Conservation (phyloP, 495 filamentous ascomycete genomes). For the Podospora australis region DNA sequence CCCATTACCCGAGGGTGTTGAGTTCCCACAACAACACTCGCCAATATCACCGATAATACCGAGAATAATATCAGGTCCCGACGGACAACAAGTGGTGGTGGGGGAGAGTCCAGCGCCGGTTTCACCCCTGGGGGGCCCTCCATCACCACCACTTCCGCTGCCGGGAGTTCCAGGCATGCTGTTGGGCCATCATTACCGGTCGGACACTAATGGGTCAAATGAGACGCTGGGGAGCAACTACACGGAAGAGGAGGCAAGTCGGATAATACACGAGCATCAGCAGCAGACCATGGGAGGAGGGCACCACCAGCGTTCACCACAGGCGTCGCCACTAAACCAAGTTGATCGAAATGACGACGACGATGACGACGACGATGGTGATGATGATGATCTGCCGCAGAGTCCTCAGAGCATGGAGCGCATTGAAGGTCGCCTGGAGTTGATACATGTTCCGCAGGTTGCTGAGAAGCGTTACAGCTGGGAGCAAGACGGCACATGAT, state of each 20-base stretch:
- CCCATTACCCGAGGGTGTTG: slow-evolving; percentile 43
- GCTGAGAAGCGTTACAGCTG: slow-evolving; percentile 47
- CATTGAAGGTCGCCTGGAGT: slow-evolving; percentile 33
- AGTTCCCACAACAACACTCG: slow-evolving; percentile 24
- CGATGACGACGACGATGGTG: not conserved
- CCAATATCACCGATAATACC: not conserved
- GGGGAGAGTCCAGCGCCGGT: slow-evolving; percentile 1
- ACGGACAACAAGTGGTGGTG: too few relatives aligned
- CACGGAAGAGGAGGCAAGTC: slow-evolving; percentile 25
- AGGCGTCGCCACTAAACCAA: not conserved
- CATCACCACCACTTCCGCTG: slow-evolving; percentile 7
- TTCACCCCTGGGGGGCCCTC: slow-evolving; percentile 14
- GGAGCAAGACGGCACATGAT: slow-evolving; percentile 28
- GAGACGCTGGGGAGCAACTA: slow-evolving; percentile 47
- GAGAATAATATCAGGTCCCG: too few relatives aligned
- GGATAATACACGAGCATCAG: slow-evolving; percentile 3
- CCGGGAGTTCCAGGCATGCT: not conserved
- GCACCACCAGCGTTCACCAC: not conserved
- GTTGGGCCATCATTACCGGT: slow-evolving; percentile 16
- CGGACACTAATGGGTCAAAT: slow-evolving; percentile 25
- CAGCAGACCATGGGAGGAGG: too few relatives aligned
- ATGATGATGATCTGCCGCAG: slow-evolving; percentile 17
- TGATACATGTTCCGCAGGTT: slow-evolving; percentile 46
- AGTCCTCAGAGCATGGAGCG: slow-evolving; percentile 34
- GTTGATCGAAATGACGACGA: too few relatives aligned